Percentiles rank a stretch among this genome's conserved stretches.
phyloP scores from a whole-genome alignment of 352 stramenopile species.

The Aphanomyces invadans region DNA sequence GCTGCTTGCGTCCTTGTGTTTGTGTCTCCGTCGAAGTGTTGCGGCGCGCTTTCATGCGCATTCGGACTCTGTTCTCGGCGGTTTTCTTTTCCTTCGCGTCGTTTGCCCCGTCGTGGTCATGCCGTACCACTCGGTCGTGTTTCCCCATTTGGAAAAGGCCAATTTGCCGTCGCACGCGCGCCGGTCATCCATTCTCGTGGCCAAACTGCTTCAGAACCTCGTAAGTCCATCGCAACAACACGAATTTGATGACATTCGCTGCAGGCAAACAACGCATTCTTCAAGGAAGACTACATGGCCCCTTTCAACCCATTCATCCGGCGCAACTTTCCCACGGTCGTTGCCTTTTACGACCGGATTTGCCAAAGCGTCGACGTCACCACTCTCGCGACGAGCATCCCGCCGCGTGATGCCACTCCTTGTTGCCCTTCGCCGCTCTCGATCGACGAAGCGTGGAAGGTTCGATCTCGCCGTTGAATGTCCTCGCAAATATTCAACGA shows the following conservation, averaged over 20 bases:
- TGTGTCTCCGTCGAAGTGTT: slow-evolving; percentile 1
- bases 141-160: slow-evolving; percentile 30
- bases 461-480: background rate
- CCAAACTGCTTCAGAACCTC: slow-evolving; percentile 74
- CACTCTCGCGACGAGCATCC: background rate
- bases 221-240: background rate
- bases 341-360: slow-evolving; percentile 67
- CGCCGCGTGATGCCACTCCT: no score
- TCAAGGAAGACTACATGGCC: slow-evolving; percentile 70
- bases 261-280: slow-evolving; percentile 65
- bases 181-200: slow-evolving; percentile 61
- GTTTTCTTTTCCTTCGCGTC: slow-evolving; percentile 69
- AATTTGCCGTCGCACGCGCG: slow-evolving; percentile 38
- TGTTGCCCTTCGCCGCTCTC: background rate
- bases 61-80: slow-evolving; percentile 33
- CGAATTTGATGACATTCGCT: background rate
- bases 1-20: background rate
- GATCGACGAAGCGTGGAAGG: background rate
- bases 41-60: slow-evolving; percentile 1
- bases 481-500: background rate
- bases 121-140: slow-evolving; percentile 63
- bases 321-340: slow-evolving; percentile 47
- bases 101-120: slow-evolving; percentile 67
- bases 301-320: slow-evolving; percentile 66
- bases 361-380: slow-evolving; percentile 24